Conservation (phyloP, 768 basidiomycete species). For the Amanita subjunquillea region DNA sequence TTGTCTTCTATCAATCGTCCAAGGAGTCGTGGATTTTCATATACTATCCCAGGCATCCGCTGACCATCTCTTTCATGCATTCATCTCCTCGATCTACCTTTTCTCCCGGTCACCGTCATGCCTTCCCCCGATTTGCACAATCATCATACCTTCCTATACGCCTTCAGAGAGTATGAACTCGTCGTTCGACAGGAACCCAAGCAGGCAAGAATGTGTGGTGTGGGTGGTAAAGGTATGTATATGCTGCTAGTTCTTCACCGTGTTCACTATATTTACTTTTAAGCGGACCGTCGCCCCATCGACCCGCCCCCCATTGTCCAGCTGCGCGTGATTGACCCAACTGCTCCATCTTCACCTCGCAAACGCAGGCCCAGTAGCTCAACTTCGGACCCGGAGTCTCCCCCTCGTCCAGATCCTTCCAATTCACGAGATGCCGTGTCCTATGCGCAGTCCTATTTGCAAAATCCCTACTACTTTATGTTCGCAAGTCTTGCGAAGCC, state of each 20-base stretch:
- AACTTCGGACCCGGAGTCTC: conserved; percentile 11
- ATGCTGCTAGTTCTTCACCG: not conserved
- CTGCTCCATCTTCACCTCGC: conserved; percentile 7
- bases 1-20: not conserved
- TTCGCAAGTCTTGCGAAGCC: conserved; percentile 85
- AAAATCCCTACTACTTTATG: conserved; percentile 96
- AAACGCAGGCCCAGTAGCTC: conserved; percentile 9
- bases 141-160: not conserved
- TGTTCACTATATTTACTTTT: conserved; percentile 8
- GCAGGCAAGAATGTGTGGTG: conserved; percentile 85
- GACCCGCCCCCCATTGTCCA: conserved; percentile 98
- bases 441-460: conserved; percentile 57
- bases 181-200: conserved; percentile 86
- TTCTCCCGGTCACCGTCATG: not conserved
- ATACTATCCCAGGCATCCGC: not conserved
- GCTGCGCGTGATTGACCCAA: conserved; percentile 76
- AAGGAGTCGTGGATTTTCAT: not conserved
- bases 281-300: conserved; percentile 90
- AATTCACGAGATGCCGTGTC: conserved; percentile 8
- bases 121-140: not conserved
- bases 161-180: conserved; percentile 70
- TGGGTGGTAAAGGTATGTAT: conserved; percentile 63
- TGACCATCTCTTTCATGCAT: not conserved
- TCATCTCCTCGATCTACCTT: not conserved
- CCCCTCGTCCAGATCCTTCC: conserved; percentile 8